Conservation (phyloP, 805 yeast species). For the Candida anglica region DNA sequence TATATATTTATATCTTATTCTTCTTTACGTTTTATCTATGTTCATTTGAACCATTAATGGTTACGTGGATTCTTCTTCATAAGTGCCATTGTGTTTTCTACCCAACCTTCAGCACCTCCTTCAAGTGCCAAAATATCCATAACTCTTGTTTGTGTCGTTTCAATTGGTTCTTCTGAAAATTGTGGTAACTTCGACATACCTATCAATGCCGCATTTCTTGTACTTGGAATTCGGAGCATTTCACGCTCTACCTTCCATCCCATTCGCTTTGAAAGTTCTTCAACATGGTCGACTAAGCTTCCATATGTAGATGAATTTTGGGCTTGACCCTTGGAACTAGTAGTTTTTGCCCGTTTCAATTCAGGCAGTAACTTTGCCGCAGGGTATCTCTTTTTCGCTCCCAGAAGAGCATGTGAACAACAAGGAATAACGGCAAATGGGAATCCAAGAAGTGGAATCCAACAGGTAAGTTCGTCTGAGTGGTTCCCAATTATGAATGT, state of each 20-base stretch:
- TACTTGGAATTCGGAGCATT: constrained; percentile 88
- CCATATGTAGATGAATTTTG: constrained; percentile 64
- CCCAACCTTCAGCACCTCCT: constrained; percentile 93
- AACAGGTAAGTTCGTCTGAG: constrained; percentile 90
- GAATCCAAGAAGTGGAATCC: constrained; percentile 85
- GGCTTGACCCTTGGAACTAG: constrained; percentile 1
- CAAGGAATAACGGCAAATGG: constrained; percentile 94
- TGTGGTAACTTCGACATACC: constrained; percentile 45
- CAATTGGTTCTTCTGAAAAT: constrained; percentile 21
- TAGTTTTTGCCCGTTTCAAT: no score
- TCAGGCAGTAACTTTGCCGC: constrained; percentile 25
- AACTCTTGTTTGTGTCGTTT: constrained; percentile 36
- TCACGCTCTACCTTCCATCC: constrained; percentile 90
- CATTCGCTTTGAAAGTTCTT: constrained; percentile 54
- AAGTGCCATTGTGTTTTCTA: constrained; percentile 70
- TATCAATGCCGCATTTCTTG: constrained; percentile 86
- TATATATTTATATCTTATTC: no score
- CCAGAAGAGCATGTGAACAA: constrained; percentile 84
- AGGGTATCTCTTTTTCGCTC: constrained; percentile 66
- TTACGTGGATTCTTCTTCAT: constrained; percentile 68
- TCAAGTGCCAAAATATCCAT: constrained; percentile 65
- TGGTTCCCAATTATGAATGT: constrained; percentile 92
- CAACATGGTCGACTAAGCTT: constrained; percentile 82
- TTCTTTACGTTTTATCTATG: neutral
- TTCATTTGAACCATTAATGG: constrained; percentile 39